Percentiles rank a stretch among this genome's conserved stretches.
phyloP scores from a whole-genome alignment of 1,139 yeast species.

The Waltiozyma sp. region DNA sequence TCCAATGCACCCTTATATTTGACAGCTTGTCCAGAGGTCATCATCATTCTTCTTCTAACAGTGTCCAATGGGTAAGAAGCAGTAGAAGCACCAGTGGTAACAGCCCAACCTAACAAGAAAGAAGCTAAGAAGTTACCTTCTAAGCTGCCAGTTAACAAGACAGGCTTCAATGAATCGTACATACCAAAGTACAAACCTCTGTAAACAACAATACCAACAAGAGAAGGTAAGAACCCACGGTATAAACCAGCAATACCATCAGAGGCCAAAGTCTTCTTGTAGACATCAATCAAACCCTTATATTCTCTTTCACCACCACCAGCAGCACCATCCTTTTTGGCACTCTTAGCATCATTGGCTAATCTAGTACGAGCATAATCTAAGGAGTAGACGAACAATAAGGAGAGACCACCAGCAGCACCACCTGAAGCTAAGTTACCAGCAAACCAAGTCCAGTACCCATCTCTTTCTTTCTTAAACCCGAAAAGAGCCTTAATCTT shows the following conservation, averaged over 20 bases:
- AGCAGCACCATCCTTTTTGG: conserved; percentile 48
- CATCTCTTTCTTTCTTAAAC: conserved; percentile 47
- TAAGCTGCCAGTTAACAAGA: conserved; percentile 58
- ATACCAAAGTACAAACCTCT: conserved; percentile 80
- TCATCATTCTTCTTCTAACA: conserved; percentile 84
- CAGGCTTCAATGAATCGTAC: conserved; percentile 70
- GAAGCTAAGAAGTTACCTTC: conserved; percentile 65
- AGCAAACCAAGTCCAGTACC: conserved; percentile 61
- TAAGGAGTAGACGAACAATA: conserved; percentile 66
- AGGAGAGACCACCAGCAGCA: conserved; percentile 70
- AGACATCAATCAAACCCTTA: conserved; percentile 68
- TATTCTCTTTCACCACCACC: conserved; percentile 66
- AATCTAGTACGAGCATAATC: conserved; percentile 80
- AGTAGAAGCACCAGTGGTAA: conserved; percentile 71
- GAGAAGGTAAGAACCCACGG: conserved; percentile 82
- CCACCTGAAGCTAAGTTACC: conserved; percentile 83
- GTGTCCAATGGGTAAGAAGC: conserved; percentile 79
- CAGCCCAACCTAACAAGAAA: conserved; percentile 71
- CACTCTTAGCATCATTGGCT: conserved; percentile 69
- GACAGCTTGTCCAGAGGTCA: conserved; percentile 76
- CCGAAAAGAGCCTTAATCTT: conserved; percentile 71
- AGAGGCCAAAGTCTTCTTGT: conserved; percentile 64
- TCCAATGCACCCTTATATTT: conserved; percentile 68
- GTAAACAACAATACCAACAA: conserved; percentile 70
- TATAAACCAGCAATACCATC: conserved; percentile 76